A percentile compares a stretch with the other conserved stretches of the same genome.
phyloP scores from a whole-genome alignment of 2,329 filamentous ascomycete species.

The Ceratocystis harringtonii region DNA sequence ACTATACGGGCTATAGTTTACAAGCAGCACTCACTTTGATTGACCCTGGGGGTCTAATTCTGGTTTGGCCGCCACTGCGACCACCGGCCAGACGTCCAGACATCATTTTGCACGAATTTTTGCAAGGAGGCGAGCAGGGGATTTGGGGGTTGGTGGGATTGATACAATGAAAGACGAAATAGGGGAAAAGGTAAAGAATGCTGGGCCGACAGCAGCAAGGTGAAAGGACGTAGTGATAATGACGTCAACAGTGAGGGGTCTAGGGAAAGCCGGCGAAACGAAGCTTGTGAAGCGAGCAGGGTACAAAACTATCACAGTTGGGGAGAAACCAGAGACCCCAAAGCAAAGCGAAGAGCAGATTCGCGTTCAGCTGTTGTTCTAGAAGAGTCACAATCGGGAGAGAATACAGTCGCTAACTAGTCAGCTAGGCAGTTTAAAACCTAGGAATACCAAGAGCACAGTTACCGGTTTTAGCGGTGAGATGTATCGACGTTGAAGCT shows the following conservation, averaged over 20 bases:
- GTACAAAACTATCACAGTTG: not conserved
- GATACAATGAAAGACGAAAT: too few species aligned
- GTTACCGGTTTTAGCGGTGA: too few species aligned
- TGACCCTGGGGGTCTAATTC: conserved; percentile 10
- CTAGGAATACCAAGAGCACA: too few species aligned
- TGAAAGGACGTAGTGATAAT: not conserved
- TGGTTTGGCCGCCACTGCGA: conserved; percentile 6
- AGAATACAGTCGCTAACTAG: too few species aligned
- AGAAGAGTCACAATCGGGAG: too few species aligned
- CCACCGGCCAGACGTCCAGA: conserved; percentile 13
- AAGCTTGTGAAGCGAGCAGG: not conserved
- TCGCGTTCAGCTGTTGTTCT: too few species aligned
- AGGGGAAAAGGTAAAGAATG: not conserved
- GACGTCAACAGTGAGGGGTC: not conserved
- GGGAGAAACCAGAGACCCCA: not conserved
- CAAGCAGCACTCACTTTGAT: conserved; percentile 5
- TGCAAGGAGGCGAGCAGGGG: not conserved
- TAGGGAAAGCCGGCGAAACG: not conserved
- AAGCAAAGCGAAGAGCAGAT: too few species aligned
- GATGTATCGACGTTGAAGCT: too few species aligned
- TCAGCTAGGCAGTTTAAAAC: too few species aligned
- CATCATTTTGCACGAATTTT: conserved; percentile 12
- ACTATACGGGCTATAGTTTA: not conserved
- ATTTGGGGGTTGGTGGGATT: too few species aligned
- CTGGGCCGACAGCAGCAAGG: not conserved